phyloP scores from a whole-genome alignment of 2,329 filamentous ascomycete genomes.

The Graphiopsis chlorocephala region DNA sequence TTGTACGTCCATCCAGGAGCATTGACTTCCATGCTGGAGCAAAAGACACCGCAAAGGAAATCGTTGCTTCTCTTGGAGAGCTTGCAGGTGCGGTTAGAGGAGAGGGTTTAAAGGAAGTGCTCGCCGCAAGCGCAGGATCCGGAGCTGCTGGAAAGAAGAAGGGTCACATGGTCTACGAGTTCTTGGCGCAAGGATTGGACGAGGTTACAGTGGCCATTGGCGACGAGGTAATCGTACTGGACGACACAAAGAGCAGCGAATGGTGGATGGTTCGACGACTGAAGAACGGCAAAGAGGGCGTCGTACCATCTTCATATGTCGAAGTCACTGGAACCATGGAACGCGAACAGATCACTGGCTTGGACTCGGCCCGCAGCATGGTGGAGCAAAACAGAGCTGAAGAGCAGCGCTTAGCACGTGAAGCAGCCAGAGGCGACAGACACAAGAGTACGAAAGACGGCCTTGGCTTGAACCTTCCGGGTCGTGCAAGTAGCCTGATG shows the following conservation, averaged over 20 bases:
- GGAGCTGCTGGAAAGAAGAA: conserved; percentile 62
- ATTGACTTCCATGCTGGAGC: conserved; percentile 95
- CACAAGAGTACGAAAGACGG: conserved; percentile 44
- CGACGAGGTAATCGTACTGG: conserved; percentile 86
- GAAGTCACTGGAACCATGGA: conserved; percentile 72
- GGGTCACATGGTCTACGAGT: conserved; percentile 87
- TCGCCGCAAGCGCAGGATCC: conserved; percentile 69
- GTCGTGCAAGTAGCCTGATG: conserved; percentile 75
- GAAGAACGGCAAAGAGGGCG: conserved; percentile 90
- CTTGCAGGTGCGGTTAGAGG: conserved; percentile 80
- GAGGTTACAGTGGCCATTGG: conserved; percentile 88
- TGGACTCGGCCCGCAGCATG: conserved; percentile 62
- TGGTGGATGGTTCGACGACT: conserved; percentile 95
- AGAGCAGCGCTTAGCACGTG: conserved; percentile 79
- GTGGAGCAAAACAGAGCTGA: conserved; percentile 77
- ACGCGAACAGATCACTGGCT: conserved; percentile 50
- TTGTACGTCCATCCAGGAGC: conserved; percentile 88
- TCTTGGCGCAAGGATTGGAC: conserved; percentile 93
- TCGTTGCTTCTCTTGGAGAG: conserved; percentile 82
- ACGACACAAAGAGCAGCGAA: conserved; percentile 89
- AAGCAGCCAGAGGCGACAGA: conserved; percentile 66
- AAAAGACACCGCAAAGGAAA: conserved; percentile 94
- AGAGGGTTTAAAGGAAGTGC: conserved; percentile 80
- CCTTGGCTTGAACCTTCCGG: conserved; percentile 69
- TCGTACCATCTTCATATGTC: conserved; percentile 94